phyloP scores from a whole-genome alignment of 2,329 filamentous ascomycete species.

The Phoma sp. region DNA sequence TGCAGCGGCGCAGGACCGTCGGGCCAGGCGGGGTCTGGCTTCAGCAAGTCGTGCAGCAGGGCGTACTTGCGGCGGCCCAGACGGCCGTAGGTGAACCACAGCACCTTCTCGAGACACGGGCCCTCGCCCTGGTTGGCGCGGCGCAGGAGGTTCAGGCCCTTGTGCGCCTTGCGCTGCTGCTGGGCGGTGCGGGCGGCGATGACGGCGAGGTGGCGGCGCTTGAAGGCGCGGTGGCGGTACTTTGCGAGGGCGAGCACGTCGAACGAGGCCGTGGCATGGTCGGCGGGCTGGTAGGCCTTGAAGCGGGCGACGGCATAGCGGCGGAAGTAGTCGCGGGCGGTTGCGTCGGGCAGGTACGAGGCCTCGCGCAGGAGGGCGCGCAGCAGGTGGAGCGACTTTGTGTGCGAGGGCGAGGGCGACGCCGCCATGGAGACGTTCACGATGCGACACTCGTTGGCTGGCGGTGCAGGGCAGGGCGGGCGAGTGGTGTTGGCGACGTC shows the following conservation, averaged over 20 bases:
- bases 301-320: conserved; percentile 58
- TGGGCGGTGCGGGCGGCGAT: conserved; percentile 31
- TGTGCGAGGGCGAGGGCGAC: not conserved
- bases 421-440: not conserved
- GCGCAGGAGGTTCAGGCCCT: conserved; percentile 53
- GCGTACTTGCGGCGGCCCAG: conserved; percentile 59
- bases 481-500: not conserved
- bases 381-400: conserved; percentile 54
- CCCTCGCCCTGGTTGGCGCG: conserved; percentile 64
- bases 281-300: conserved; percentile 50
- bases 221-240: conserved; percentile 28
- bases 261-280: conserved; percentile 27
- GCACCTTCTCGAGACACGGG: conserved; percentile 57
- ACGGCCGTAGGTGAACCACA: conserved; percentile 64
- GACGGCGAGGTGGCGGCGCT: conserved; percentile 26
- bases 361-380: conserved; percentile 65
- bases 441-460: too few species aligned
- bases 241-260: conserved; percentile 25
- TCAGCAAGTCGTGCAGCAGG: conserved; percentile 43
- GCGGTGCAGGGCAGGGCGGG: not conserved
- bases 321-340: conserved; percentile 58
- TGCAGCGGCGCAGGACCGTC: conserved; percentile 36
- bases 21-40: conserved; percentile 25
- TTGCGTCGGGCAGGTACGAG: conserved; percentile 65
- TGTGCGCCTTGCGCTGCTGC: conserved; percentile 34